Evolutionary conservation across 768 basidiomycete species (phyloP), one percentile per base, ranked within the genome.

Genomic region (Pleurotus salmoneostramineus): DNA sequence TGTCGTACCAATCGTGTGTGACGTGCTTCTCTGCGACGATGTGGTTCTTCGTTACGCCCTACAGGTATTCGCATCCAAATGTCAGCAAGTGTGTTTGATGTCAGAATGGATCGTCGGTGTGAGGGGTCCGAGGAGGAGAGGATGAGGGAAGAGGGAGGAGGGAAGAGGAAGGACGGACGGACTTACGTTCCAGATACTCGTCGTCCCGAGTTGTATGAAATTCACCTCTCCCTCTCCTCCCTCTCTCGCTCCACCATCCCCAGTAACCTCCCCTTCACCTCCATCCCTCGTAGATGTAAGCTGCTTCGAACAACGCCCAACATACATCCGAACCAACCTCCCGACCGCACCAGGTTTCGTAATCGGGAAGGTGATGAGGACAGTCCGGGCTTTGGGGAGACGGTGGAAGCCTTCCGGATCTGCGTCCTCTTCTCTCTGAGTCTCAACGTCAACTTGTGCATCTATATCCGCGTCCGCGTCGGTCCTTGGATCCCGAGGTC

Each of bases 201-300:
- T 81, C 6, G 80, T 75, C 0, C 87, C 87, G 4, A 88, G 74
- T 65, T 84, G 84, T 31, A 88, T 78, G 64, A 82, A 89, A n/a
- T 68, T 66, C 14, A 74, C 58, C 40, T 67, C 56, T 7, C 59
- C 56, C 17, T 54, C 48, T 60, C 56, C 17, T 54, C 48, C 12
- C 33, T 44, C 35, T 50, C 21, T 27, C 21, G n/a, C 21, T 27
- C 1, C 21, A 3, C 21, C 3, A 1, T 27, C 21, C 21, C 21
- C 21, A n/a, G n/a, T n/a, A n/a, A n/a, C n/a, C 21, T 27, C 21
- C 21, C 3, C 21, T 27, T 27, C 3, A 27, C 21, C n/a, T n/a
- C n/a, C 21, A 27, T 27, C 21, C 21, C 21, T 27, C 21, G 21
- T 27, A 27, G 21, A 27, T 27, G 21, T 27, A 27, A 1, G 21